phyloP scores from a whole-genome alignment of 805 yeast species.

The Tetrapisispora iriomotensis region DNA sequence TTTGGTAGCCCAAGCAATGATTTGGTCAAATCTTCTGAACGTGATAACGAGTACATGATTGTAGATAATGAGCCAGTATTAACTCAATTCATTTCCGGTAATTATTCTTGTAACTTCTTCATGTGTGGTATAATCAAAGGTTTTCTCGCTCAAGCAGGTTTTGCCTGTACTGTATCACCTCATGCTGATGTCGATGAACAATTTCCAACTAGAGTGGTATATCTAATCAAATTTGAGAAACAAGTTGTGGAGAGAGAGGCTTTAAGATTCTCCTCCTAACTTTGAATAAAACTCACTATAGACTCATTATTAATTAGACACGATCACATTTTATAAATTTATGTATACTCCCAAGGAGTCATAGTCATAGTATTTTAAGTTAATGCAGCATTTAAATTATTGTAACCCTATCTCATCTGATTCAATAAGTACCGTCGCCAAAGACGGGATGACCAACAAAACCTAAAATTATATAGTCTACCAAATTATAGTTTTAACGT shows the following conservation, averaged over 20 bases:
- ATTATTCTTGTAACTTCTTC: constrained; percentile 73
- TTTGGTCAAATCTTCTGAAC: constrained; percentile 61
- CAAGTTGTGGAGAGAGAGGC: constrained; percentile 47
- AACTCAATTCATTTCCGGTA: constrained; percentile 58
- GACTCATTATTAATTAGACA: no score
- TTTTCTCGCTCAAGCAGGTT: constrained; percentile 58
- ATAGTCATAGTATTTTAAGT: no score
- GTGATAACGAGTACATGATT: constrained; percentile 67
- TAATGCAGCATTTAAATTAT: no score
- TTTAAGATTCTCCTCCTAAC: constrained; percentile 34
- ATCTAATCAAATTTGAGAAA: constrained; percentile 59
- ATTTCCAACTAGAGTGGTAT: constrained; percentile 58
- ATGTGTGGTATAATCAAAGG: constrained; percentile 86
- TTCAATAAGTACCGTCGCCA: no score
- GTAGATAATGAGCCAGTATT: constrained; percentile 65
- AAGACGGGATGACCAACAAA: no score
- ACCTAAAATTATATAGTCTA: no score
- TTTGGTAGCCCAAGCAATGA: constrained; percentile 74
- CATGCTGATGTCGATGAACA: constrained; percentile 59
- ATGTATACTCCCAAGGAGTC: no score
- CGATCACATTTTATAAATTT: no score
- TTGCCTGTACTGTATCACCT: constrained; percentile 67
- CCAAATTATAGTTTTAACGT: no score
- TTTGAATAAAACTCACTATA: no score
- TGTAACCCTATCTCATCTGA: no score